Evolutionary conservation across 371 early-diverging fungal species (phyloP).

Genomic region (Mortierella sp.): DNA sequence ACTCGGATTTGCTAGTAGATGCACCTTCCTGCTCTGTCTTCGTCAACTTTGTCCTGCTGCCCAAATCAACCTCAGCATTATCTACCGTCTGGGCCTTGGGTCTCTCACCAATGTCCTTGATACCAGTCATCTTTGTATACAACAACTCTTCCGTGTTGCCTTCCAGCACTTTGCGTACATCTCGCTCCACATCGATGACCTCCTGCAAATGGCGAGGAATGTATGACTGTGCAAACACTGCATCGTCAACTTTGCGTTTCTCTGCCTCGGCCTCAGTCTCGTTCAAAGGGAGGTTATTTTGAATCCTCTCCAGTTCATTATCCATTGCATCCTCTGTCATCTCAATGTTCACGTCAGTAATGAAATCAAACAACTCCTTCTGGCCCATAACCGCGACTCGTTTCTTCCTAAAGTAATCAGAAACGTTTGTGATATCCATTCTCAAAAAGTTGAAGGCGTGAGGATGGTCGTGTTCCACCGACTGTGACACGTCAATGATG

Average conservation of each 20-base stretch:
- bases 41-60: constrained; percentile 11
- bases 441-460: constrained; percentile 97
- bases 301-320: constrained; percentile 71
- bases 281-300: constrained; percentile 39
- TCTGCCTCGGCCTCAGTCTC: constrained; percentile 56
- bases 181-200: constrained; percentile 90
- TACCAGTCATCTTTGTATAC: constrained; percentile 65
- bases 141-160: constrained; percentile 82
- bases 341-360: constrained; percentile 75
- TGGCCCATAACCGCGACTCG: constrained; percentile 86
- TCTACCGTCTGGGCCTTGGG: constrained; percentile 1
- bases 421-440: constrained; percentile 97
- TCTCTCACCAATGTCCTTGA: constrained; percentile 55
- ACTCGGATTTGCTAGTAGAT: background rate
- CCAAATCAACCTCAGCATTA: constrained; percentile 2
- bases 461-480: constrained; percentile 99
- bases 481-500: constrained; percentile 99
- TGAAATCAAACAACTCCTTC: constrained; percentile 92
- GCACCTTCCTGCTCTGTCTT: background rate
- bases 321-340: constrained; percentile 77
- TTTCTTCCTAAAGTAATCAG: constrained; percentile 92
- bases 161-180: constrained; percentile 78
- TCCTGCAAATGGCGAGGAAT: constrained; percentile 95
- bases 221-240: constrained; percentile 91
- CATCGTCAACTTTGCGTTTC: constrained; percentile 80